Base-by-base conservation (phyloP, 1,284 basidiomycete genomes). In the Malassezia arunalokei region DNA sequence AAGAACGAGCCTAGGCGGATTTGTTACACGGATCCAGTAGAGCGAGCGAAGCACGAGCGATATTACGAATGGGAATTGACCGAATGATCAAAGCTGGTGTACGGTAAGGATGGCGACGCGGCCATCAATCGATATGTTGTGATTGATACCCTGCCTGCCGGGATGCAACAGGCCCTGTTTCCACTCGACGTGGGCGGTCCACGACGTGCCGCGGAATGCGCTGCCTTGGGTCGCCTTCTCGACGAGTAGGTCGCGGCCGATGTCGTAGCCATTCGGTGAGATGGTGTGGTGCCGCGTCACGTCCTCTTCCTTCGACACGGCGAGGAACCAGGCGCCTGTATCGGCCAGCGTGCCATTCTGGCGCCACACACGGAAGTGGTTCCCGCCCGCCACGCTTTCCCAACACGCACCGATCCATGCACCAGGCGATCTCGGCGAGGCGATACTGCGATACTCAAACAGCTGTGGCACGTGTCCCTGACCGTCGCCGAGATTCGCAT, bases 401-500 rank as follows among this genome's bases (percentile, higher is more conserved):
- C 73, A 73, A 47, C 72, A 70, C 0, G 71, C 58, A 6, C 67
- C 68, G 12, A 74, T 66, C 57, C 72, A 66, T 11, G 67, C 59
- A 4, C 68, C 63, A 0, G 71, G 73, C 6, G 74, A 65, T 17
- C 60, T 64, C 5, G 62, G 71, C 46, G 60, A 68, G 5, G 63
- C 55, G 1, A 65, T 66, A 43, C 73, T 62, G 5, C 74, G 51
- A 53, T 73, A 73, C 55, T 73, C 68, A 43, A 73, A 71, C 44
- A 67, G 59, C 41, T 75, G 73, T 0, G 62, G 54, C 8, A 58
- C 42, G 65, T 69, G 74, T 20, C 84, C 86, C 49, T 82, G 75
- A 0, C 87, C 87, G 65, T 94, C 91, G 6, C 90, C 90, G 0
- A 95, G 78, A 68, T 95, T 78, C 0, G 84, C 87, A 2, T 68